Percentiles rank a stretch among this genome's conserved stretches.
Evolutionary conservation across 495 filamentous ascomycete species (phyloP).

Genomic region (Oidiodendron maius): DNA sequence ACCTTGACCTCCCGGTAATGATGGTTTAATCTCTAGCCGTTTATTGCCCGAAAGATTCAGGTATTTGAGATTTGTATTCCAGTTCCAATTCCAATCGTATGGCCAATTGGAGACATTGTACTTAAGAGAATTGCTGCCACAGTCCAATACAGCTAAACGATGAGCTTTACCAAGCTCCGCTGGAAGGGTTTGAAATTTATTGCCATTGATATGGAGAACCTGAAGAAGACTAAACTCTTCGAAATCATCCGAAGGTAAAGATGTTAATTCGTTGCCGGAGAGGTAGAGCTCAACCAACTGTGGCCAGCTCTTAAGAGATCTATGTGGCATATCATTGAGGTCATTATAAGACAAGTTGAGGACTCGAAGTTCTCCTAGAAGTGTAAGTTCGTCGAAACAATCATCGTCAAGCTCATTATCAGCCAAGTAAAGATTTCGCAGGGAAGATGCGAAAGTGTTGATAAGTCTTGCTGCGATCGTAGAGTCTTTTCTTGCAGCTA

Average conservation of each 20-base stretch:
- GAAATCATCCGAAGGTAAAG: constrained; percentile 87
- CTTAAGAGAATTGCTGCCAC: constrained; percentile 92
- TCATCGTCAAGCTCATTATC: constrained; percentile 94
- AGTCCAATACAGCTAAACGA: constrained; percentile 85
- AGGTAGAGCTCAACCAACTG: constrained; percentile 87
- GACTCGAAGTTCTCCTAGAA: constrained; percentile 77
- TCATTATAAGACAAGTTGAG: constrained; percentile 95
- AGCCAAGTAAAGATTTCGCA: constrained; percentile 79
- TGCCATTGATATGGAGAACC: constrained; percentile 89
- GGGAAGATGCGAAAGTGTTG: constrained; percentile 78
- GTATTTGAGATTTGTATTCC: constrained; percentile 89
- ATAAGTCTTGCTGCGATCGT: constrained; percentile 65
- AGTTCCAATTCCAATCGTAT: constrained; percentile 99
- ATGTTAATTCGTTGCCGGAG: constrained; percentile 90
- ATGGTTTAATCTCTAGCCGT: constrained; percentile 92
- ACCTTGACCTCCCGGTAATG: constrained; percentile 44
- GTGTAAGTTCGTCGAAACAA: constrained; percentile 81
- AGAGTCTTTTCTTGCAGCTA: constrained; percentile 72
- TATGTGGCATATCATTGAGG: constrained; percentile 82
- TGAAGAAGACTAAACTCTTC: constrained; percentile 82
- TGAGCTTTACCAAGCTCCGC: constrained; percentile 92
- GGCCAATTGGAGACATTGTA: constrained; percentile 99
- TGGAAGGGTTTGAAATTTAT: constrained; percentile 94
- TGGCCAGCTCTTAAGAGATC: constrained; percentile 81
- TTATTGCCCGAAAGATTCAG: constrained; percentile 98